A percentile compares a stretch with the other conserved stretches of the same genome.
phyloP scores from a whole-genome alignment of 1,284 basidiomycete genomes.

The Trichosporon faecale region DNA sequence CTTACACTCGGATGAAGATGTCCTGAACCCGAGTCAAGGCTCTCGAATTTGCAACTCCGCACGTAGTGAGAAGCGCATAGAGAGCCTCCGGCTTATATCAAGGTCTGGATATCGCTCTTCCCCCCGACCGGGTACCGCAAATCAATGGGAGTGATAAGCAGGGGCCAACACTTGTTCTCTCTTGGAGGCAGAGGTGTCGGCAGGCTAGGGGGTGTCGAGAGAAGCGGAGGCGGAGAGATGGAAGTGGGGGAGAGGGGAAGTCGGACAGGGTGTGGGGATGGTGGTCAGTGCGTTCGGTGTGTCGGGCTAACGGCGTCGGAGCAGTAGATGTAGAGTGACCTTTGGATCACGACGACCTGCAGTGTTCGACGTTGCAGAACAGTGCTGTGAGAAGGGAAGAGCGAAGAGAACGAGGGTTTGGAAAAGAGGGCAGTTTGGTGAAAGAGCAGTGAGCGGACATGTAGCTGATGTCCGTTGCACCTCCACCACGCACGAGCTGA shows the following conservation, averaged over 20 bases:
- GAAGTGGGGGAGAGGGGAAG: not conserved
- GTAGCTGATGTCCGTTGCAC: not conserved
- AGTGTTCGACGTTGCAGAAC: not conserved
- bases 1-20: constrained; percentile 18
- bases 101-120: constrained; percentile 20
- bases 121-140: constrained; percentile 36
- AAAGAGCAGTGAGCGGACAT: not conserved
- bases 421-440: not conserved
- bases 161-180: constrained; percentile 1
- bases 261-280: not conserved
- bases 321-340: not conserved
- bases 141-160: constrained; percentile 19
- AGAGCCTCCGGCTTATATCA: constrained; percentile 40
- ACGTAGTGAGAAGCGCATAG: constrained; percentile 24
- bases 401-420: not conserved
- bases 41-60: constrained; percentile 27
- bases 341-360: no score
- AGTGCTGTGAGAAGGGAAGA: not conserved
- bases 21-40: constrained; percentile 44
- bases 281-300: not conserved
- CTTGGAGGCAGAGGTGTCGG: not conserved
- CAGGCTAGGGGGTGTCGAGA: not conserved
- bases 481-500: not conserved
- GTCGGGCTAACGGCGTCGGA: not conserved
- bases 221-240: not conserved